These are phyloP conservation scores for Lactifluus piperatus DNA, from an alignment of 768 basidiomycete species.

Conservation along the genomic window DNA sequence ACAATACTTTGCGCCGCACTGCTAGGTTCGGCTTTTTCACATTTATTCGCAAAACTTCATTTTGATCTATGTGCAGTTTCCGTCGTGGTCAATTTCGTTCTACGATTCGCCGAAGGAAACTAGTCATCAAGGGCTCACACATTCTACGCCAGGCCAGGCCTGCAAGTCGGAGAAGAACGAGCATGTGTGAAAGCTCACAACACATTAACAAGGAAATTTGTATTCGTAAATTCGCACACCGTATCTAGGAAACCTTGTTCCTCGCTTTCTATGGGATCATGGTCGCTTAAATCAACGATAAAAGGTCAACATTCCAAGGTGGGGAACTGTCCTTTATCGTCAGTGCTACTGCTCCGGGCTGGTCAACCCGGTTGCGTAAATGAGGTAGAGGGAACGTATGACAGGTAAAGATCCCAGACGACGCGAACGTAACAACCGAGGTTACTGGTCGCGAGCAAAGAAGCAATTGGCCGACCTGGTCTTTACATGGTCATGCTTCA, in stretches of 20 bases:
- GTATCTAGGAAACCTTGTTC: neutral
- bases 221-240: slow-evolving; percentile 5
- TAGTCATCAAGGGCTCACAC: neutral
- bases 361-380: neutral
- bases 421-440: neutral
- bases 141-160: neutral
- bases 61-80: slow-evolving; percentile 46
- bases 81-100: slow-evolving; percentile 75
- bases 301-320: neutral
- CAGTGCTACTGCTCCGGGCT: neutral
- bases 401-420: neutral
- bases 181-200: neutral
- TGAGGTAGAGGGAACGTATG: neutral
- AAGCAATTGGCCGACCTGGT: neutral
- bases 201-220: neutral
- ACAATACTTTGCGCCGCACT: slow-evolving; percentile 78
- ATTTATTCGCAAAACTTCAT: neutral
- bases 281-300: neutral
- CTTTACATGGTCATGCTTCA: neutral
- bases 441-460: neutral
- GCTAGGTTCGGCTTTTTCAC: slow-evolving; percentile 42
- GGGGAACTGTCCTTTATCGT: neutral
- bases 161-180: neutral
- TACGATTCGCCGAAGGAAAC: slow-evolving; percentile 53
- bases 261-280: neutral